phyloP scores from a whole-genome alignment of 176 grass and related monocot genomes.

The Zoysia japonica region DNA sequence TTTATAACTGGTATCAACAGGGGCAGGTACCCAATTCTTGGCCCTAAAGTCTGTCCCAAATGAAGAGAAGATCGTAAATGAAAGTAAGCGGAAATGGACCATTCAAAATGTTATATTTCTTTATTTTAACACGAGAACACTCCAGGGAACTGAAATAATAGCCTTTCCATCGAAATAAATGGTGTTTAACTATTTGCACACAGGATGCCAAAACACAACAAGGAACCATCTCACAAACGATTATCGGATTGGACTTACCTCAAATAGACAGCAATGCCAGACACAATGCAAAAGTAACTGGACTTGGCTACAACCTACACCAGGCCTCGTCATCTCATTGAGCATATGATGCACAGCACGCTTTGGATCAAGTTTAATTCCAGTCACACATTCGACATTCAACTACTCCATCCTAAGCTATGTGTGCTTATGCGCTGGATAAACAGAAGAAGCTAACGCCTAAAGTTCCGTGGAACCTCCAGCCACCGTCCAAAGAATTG shows the following conservation, averaged over 20 bases:
- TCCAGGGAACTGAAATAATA: background rate
- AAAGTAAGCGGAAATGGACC: slow-evolving; percentile 1
- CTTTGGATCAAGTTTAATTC: background rate
- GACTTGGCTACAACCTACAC: no score
- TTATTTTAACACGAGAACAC: background rate
- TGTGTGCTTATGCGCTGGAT: background rate
- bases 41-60: slow-evolving; percentile 67
- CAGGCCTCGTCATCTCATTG: background rate
- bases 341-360: background rate
- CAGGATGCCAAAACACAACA: background rate
- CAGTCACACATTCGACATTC: background rate
- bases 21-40: slow-evolving; percentile 83
- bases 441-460: background rate
- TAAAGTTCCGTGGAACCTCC: background rate
- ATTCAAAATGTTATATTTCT: background rate
- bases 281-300: background rate
- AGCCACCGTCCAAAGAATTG: background rate
- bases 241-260: background rate
- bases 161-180: background rate
- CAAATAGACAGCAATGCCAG: background rate
- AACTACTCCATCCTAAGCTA: background rate
- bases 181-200: background rate
- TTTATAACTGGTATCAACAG: slow-evolving; percentile 78
- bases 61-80: slow-evolving; percentile 13
- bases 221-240: background rate